phyloP scores from a whole-genome alignment of 306 rosid species.

The Hylodesmum podocarpum region DNA sequence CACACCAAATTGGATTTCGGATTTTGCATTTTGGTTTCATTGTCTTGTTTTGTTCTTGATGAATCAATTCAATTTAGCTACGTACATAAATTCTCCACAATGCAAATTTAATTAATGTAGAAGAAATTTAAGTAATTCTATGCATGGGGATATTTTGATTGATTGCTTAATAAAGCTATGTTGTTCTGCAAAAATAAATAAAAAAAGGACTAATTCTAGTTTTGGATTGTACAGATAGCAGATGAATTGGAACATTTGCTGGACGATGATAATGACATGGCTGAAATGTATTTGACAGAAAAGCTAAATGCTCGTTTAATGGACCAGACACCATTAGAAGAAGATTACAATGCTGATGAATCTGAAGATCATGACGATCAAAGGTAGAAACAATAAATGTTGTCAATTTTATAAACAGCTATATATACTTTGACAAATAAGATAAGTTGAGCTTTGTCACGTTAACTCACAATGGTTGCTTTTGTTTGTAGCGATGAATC shows the following conservation, averaged over 20 bases:
- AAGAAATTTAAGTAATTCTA: no score
- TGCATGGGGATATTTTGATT: background rate
- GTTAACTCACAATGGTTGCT: background rate
- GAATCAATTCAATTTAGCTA: no score
- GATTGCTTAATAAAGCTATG: background rate
- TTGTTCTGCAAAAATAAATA: background rate
- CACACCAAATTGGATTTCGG: background rate
- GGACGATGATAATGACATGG: slow-evolving; percentile 88
- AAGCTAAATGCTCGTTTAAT: slow-evolving; percentile 47
- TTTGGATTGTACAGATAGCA: slow-evolving; percentile 49
- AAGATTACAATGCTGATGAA: slow-evolving; percentile 14
- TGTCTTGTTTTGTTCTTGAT: no score
- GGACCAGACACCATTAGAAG: slow-evolving; percentile 29
- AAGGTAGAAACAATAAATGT: background rate
- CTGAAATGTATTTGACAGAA: slow-evolving; percentile 81
- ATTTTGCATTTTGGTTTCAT: no score
- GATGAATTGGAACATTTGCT: slow-evolving; percentile 77
- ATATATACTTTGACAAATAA: no score
- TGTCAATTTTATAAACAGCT: no score
- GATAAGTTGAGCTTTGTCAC: no score
- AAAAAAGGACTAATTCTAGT: background rate
- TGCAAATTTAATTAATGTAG: no score
- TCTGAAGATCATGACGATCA: slow-evolving; percentile 37
- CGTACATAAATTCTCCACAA: no score
- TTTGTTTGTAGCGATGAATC: slow-evolving; percentile 32